These are phyloP conservation scores for Paecilomyces sp. DNA, from an alignment of 2,329 filamentous ascomycete genomes.

Conservation along the genomic window DNA sequence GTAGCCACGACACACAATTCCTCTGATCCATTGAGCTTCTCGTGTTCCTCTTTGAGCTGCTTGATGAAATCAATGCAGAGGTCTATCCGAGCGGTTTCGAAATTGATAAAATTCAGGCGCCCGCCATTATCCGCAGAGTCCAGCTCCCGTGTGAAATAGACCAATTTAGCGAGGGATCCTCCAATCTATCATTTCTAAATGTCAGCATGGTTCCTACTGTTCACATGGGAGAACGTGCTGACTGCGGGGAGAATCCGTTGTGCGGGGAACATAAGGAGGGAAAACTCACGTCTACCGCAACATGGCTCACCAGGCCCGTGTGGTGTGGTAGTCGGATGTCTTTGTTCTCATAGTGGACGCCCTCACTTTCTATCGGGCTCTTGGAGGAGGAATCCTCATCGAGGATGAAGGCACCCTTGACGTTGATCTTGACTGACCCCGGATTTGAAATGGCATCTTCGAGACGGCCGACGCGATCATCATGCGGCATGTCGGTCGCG, in stretches of 20 bases:
- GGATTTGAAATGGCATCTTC: conserved; percentile 50
- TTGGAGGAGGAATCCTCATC: conserved; percentile 62
- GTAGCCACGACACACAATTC: conserved; percentile 92
- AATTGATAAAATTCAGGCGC: conserved; percentile 87
- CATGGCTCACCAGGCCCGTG: conserved; percentile 89
- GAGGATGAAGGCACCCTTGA: conserved; percentile 92
- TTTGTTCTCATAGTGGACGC: conserved; percentile 67
- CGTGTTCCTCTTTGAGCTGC: conserved; percentile 74
- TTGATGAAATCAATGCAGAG: conserved; percentile 89
- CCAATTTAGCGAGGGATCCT: conserved; percentile 88
- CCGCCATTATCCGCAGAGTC: conserved; percentile 74
- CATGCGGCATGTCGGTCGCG: conserved; percentile 13
- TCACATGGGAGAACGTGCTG: not conserved
- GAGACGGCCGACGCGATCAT: conserved; percentile 22
- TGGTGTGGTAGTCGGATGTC: conserved; percentile 97
- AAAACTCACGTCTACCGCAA: conserved; percentile 80
- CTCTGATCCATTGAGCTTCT: conserved; percentile 64
- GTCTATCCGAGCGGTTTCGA: conserved; percentile 92
- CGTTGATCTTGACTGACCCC: conserved; percentile 83
- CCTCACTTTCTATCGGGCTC: conserved; percentile 44
- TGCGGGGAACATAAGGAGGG: conserved; percentile 11
- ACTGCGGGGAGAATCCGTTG: conserved; percentile 23
- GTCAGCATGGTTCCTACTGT: not conserved
- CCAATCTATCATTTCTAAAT: conserved; percentile 61
- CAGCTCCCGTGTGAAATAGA: conserved; percentile 91